phyloP scores from a whole-genome alignment of 2,329 filamentous ascomycete genomes.

The Xylariaceae sp. region DNA sequence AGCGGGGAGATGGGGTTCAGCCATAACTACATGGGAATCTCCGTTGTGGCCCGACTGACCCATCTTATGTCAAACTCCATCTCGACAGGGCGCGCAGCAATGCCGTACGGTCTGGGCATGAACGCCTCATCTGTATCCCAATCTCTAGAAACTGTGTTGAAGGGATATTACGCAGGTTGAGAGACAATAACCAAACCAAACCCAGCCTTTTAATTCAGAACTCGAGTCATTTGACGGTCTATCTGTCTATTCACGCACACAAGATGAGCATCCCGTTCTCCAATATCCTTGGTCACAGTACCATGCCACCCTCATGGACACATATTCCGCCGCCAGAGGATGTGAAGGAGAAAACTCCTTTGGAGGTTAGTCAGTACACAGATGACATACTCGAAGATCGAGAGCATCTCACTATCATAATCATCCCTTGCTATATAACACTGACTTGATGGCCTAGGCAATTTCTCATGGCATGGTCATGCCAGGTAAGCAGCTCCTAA shows the following conservation, averaged over 20 bases:
- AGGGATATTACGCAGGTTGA: neutral
- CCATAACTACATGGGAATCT: neutral
- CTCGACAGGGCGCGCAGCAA: neutral
- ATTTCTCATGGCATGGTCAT: constrained; percentile 35
- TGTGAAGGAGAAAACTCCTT: constrained; percentile 29
- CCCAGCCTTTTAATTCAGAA: neutral
- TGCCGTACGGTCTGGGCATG: neutral
- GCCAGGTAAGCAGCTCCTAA: constrained; percentile 23
- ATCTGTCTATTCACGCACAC: neutral
- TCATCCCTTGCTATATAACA: neutral
- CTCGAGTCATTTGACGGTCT: constrained; percentile 1
- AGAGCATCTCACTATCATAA: neutral
- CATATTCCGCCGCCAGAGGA: neutral
- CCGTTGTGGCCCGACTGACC: neutral
- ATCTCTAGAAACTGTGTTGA: neutral
- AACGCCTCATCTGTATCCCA: neutral
- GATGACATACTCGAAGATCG: neutral
- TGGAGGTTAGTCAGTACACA: constrained; percentile 22
- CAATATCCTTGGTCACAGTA: constrained; percentile 17
- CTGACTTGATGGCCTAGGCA: constrained; percentile 23
- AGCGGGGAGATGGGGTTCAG: constrained; percentile 14
- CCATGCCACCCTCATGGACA: too few relatives aligned
- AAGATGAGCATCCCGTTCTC: constrained; percentile 33
- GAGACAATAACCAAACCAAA: neutral
- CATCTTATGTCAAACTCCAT: neutral